Base-by-base conservation (phyloP, 805 yeast species). In the Aciculoconidium aculeatum region DNA sequence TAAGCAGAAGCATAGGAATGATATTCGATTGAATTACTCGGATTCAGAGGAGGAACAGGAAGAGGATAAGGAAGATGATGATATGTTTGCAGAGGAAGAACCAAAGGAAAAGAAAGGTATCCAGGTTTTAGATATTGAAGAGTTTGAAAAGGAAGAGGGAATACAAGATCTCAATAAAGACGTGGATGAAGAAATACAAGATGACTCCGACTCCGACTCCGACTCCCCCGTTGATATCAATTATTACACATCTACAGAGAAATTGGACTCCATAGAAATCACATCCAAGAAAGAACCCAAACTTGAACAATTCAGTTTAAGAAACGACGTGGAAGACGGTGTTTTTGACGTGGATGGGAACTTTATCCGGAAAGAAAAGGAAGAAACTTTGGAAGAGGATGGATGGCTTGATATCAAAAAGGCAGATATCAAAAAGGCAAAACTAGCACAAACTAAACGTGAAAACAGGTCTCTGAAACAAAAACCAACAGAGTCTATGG, bases 251-350 rank as follows among this genome's bases (percentile, higher is more conserved):
- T 45, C 53, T 27, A 44, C 42, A 8, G 67, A 59, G 27, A 36
- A 43, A 7, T 30, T 35, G 7, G 42, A 43, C 2, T 12, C 11
- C 11, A 17, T 18, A 8, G 32, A 32, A 5, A 28, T 25, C 5
- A 5, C 16, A 6, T 15, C 16, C 8, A 49, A 39, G 21, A 28
- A 27, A 15, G 57, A 47, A 15, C 61, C 77, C 1, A 67, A 69
- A 36, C 35, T 82, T 3, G 88, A 81, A 35, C 71, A 82, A 0
- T 82, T 82, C 52, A 68, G 73, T 46, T 50, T 82, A 24, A 51
- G 65, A 14, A 60, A 70, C 11, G 90, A 82, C 41, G 51, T 60
- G 23, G 67, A 67, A 31, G 74, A 70, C 25, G 90, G 87, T 2
- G 49, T 50, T 3, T 76, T 77, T 44, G 86, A 79, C 40, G 62